Evolutionary conservation across 352 stramenopile genomes (phyloP).

Genomic region (Phytophthora pluvialis): DNA sequence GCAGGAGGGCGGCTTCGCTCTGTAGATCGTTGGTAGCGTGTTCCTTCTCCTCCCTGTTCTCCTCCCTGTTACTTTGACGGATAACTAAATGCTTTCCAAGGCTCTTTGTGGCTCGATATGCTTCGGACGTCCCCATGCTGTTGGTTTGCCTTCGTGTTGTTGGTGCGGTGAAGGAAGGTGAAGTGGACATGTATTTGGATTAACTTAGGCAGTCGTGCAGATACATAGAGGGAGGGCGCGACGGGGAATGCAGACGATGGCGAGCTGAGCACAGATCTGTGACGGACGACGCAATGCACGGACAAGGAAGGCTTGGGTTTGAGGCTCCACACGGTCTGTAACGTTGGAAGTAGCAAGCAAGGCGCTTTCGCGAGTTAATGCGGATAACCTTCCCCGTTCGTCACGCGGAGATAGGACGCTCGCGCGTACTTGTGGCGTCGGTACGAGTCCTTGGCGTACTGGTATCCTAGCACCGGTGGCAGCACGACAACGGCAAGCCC

Average conservation of each 20-base stretch:
- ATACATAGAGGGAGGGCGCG: slow-evolving; percentile 9
- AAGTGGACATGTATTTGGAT: slow-evolving; percentile 19
- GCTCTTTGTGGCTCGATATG: slow-evolving; percentile 29
- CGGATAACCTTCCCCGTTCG: slow-evolving; percentile 34
- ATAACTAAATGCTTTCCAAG: slow-evolving; percentile 44
- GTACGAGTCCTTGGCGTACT: slow-evolving; percentile 59
- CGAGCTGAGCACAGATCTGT: slow-evolving; percentile 14
- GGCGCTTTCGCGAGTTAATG: slow-evolving; percentile 18
- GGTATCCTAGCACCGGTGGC: slow-evolving; percentile 68
- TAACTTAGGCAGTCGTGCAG: slow-evolving; percentile 31
- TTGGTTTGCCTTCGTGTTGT: background rate
- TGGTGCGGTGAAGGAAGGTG: background rate
- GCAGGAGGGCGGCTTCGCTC: background rate
- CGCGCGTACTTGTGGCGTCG: slow-evolving; percentile 49
- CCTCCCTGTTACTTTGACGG: slow-evolving; percentile 17
- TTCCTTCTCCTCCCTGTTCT: slow-evolving; percentile 5
- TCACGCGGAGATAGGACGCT: slow-evolving; percentile 41
- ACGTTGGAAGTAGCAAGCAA: background rate
- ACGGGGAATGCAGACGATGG: background rate
- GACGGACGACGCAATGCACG: slow-evolving; percentile 13
- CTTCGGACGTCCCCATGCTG: slow-evolving; percentile 20
- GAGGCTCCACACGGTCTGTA: background rate
- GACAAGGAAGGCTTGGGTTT: background rate
- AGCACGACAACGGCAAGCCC: slow-evolving; percentile 74
- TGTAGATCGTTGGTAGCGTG: background rate